phyloP scores from a whole-genome alignment of 208 protist genomes.

The Wallacemonas sp. region DNA sequence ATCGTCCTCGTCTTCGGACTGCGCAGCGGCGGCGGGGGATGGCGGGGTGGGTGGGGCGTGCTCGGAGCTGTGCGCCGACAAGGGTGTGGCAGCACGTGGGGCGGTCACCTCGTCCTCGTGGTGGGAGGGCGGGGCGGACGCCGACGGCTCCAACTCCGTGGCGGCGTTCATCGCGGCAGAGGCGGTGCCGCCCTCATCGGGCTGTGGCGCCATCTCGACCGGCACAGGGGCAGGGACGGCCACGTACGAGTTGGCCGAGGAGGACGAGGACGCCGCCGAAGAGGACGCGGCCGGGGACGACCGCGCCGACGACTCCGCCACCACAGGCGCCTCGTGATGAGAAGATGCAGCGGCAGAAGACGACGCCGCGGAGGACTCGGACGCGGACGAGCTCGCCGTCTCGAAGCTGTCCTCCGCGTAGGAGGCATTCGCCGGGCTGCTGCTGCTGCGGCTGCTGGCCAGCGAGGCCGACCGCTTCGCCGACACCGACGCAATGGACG shows the following conservation, averaged over 20 bases:
- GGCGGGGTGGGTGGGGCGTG: no score
- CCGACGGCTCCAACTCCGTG: no score
- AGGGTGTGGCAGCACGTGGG: no score
- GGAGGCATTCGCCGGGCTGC: not conserved
- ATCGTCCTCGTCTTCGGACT: not conserved
- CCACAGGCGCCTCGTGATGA: not conserved
- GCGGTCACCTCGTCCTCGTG: no score
- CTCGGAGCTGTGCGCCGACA: no score
- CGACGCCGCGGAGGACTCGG: not conserved
- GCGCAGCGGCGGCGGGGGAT: not conserved
- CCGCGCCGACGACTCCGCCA: conserved; percentile 17
- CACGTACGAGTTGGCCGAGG: conserved; percentile 8
- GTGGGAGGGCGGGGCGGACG: no score
- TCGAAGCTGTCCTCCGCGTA: conserved; percentile 16
- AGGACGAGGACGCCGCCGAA: conserved; percentile 15
- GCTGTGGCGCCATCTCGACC: no score
- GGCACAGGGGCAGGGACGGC: not conserved
- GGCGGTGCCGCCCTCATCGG: no score
- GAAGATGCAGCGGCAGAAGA: not conserved
- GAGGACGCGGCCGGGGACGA: conserved; percentile 20
- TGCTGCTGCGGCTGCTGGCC: conserved; percentile 6
- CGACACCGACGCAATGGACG: conserved; percentile 1
- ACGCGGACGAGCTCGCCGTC: not conserved
- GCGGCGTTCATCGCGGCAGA: no score
- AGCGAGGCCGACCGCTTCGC: not conserved